These are phyloP conservation scores for Candida stauntonica DNA, from an alignment of 805 yeast genomes.

Conservation along the genomic window DNA sequence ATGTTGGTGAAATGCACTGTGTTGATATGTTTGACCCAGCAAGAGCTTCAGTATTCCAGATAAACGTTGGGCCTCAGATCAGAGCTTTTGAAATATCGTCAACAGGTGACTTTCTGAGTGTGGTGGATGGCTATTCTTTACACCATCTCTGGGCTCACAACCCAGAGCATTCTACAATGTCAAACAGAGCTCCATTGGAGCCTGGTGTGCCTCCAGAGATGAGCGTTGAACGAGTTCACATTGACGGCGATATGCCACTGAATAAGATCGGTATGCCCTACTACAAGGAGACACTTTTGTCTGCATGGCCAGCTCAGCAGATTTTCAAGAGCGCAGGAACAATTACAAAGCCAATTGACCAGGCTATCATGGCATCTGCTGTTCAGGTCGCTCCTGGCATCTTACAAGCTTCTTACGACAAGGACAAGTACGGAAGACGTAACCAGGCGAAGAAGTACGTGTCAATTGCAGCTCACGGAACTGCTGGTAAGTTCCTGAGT, in stretches of 20 bases:
- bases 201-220: slow-evolving; percentile 45
- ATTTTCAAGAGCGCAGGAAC: slow-evolving; percentile 61
- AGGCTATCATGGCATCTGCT: slow-evolving; percentile 36
- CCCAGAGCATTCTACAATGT: slow-evolving; percentile 39
- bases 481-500: slow-evolving; percentile 51
- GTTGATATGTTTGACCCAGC: slow-evolving; percentile 81
- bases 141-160: slow-evolving; percentile 63
- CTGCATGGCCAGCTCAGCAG: slow-evolving; percentile 71
- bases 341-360: slow-evolving; percentile 50
- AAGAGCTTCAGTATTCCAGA: slow-evolving; percentile 59
- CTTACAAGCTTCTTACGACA: slow-evolving; percentile 49
- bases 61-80: slow-evolving; percentile 42
- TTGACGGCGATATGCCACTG: slow-evolving; percentile 53
- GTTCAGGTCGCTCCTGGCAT: slow-evolving; percentile 33
- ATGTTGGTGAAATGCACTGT: slow-evolving; percentile 78
- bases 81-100: slow-evolving; percentile 32
- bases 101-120: slow-evolving; percentile 72
- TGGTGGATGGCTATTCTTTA: slow-evolving; percentile 47
- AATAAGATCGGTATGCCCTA: slow-evolving; percentile 82
- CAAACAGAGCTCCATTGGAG: slow-evolving; percentile 44
- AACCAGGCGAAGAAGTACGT: slow-evolving; percentile 44
- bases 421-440: slow-evolving; percentile 51
- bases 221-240: slow-evolving; percentile 30
- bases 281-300: slow-evolving; percentile 68
- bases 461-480: slow-evolving; percentile 30